Evolutionary conservation across 2,329 filamentous ascomycete species (phyloP), one percentile per base, ranked within the genome.

Genomic region (Daldinia eschscholtzii): DNA sequence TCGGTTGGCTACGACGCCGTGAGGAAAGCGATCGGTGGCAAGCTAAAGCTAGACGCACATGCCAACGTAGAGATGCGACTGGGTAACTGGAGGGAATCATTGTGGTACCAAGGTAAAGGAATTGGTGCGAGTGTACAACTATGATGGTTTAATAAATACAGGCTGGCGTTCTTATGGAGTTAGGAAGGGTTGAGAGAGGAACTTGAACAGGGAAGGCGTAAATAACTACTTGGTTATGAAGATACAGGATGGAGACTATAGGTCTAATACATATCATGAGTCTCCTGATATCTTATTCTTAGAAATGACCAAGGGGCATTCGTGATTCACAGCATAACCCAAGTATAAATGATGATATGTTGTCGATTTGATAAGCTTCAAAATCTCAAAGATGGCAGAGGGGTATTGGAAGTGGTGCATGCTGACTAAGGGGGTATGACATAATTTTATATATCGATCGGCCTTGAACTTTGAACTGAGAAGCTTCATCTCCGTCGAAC

Each of bases 1-100:
- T 90, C 89, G 13, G 88, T 97, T 10, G 96, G 95, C 1, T 97
- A 95, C 74, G 93, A 93, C 44, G 93, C 92, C 59, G 84, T 98
- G 13, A 88, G 85, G 74, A 89, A 90, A 73, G 95, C 95, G 10
- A 80, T 98, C 0, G 95, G 95, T 0, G 94, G 95, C 0, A 86
- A 84, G 26, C 80, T 98, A 72, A 92, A 92, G 79, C 80, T 98
- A 67, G 92, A 94, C 80, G 93, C 94, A 1, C 84, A 86, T 73
- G 96, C 94, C 0, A 84, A 89, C 46, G 92, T 97, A 1, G 90
- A 89, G 0, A 83, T 98, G 5, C 86, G 88, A 73, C 82, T 98
- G 64, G 93, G 92, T 7, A 82, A 87, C 74, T 98, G 93, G 89
- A 86, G 84, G 58, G 90, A 96, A 79, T 84, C 82, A 26, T 80